Base-by-base conservation (phyloP, 75 land plant species). In the Pinus tabuliformis region DNA sequence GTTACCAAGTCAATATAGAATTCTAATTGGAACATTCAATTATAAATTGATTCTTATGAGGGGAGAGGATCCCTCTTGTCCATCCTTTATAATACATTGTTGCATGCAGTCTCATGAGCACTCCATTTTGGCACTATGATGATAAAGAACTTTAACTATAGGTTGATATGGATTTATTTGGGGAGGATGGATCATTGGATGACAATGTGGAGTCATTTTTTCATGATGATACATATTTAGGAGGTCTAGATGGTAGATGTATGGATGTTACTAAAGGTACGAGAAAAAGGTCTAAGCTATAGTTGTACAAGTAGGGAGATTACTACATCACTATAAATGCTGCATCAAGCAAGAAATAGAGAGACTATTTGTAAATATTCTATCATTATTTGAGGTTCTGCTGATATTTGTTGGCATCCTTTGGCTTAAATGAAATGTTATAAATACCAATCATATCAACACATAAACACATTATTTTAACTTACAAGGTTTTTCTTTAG, bases 181-280 rank as follows among this genome's bases (percentile, higher is more conserved):
- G 30, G 30, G 30, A 30, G 30, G 30, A 30, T 84, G 92, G 86
- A 12, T 88, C 95, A n/a, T 82, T 94, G 77, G 99, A 95, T 74
- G 98, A 97, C 63, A 91, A 94, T 77, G 98, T 97, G 20, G 99
- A 97, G 80, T 94, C 99, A 66, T 97, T 97, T 76, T 87, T 97
- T 71, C 88, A 94, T 76, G 91, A 87, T 77, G 97, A 94, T 78
- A 77, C 84, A 72, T 96, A 96, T 80, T 89, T 87, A 30, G 83
- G 96, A 63, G 99, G 94, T 73, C 30, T 89, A 28, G 87, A 88
- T 76, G 97, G 95, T 13, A 92, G 92, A 37, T 73, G 90, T 57
- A 89, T 90, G 90, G 98, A 92, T 82, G 90, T 85, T 36, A 85
- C 84, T 63, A 94, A 97, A 94, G 98, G 99, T 94, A 76, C 14